Evolutionary conservation across 768 basidiomycete genomes (phyloP).

Genomic region (Epithele typhae): DNA sequence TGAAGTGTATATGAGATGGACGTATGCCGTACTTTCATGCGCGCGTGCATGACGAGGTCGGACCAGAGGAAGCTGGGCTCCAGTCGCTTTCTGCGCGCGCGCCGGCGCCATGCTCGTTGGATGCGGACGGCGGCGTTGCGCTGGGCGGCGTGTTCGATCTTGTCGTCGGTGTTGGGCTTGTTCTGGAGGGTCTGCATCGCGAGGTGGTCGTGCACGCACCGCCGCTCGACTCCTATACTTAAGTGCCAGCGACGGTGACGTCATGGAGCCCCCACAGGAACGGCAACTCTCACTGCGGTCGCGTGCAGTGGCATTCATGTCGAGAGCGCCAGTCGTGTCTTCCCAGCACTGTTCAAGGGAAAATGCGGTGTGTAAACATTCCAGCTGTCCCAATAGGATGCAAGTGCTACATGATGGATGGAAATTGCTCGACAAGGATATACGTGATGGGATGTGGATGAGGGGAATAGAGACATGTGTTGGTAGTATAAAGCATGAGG

Average conservation of each 20-base stretch:
- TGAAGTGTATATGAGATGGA: no score
- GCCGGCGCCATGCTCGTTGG: constrained; percentile 21
- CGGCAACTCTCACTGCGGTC: no score
- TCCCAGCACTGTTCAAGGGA: neutral
- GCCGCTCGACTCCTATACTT: neutral
- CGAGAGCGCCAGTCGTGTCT: no score
- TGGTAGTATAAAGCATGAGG: constrained; percentile 21
- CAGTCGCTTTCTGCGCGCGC: constrained; percentile 13
- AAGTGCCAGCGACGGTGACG: constrained; percentile 4
- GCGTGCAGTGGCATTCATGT: no score
- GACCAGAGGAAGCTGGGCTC: constrained; percentile 21
- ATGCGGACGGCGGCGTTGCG: constrained; percentile 19
- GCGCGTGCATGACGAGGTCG: constrained; percentile 18
- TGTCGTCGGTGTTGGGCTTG: constrained; percentile 10
- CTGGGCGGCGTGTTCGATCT: constrained; percentile 11
- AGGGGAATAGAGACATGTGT: constrained; percentile 13
- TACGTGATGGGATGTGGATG: constrained; percentile 16
- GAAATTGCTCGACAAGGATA: constrained; percentile 19
- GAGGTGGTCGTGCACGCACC: neutral
- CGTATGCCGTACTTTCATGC: constrained; percentile 19
- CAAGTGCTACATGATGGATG: constrained; percentile 20
- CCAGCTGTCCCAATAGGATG: constrained; percentile 17
- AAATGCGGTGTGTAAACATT: constrained; percentile 14
- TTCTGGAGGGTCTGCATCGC: constrained; percentile 9
- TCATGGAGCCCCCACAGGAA: neutral